These are phyloP conservation scores for Ramularia endophylla DNA, from an alignment of 2,329 filamentous ascomycete species.

Conservation along the genomic window DNA sequence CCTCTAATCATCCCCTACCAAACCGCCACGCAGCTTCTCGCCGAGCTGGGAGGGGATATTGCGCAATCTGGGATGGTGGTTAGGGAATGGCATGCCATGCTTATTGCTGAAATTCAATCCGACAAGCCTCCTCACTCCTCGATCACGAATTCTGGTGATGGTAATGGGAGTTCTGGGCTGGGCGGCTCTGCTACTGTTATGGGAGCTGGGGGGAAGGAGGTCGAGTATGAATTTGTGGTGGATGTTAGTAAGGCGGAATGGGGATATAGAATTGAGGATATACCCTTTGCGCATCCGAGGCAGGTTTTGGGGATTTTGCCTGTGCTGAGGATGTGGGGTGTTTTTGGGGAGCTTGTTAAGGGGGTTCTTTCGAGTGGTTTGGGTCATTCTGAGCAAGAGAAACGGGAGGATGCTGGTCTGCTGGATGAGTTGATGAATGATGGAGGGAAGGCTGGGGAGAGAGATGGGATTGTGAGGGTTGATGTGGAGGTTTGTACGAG, in stretches of 20 bases:
- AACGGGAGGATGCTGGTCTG: background rate
- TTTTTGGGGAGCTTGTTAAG: constrained; percentile 59
- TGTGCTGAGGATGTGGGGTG: constrained; percentile 67
- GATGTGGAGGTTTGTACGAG: constrained; percentile 29
- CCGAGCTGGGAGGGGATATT: constrained; percentile 42
- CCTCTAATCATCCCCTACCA: constrained; percentile 63
- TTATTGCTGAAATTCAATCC: constrained; percentile 11
- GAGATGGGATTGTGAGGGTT: constrained; percentile 18
- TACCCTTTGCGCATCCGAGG: constrained; percentile 72
- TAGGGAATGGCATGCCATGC: constrained; percentile 14
- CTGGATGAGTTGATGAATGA: background rate
- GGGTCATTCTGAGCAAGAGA: background rate
- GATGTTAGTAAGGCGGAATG: constrained; percentile 69
- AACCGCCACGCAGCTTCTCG: constrained; percentile 58
- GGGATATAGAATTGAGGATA: constrained; percentile 57
- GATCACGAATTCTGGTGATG: too few relatives aligned
- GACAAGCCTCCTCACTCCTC: too few relatives aligned
- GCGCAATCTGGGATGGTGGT: background rate
- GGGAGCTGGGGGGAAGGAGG: constrained; percentile 15
- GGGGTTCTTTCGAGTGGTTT: constrained; percentile 9
- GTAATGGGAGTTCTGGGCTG: background rate
- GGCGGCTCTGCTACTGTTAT: constrained; percentile 6
- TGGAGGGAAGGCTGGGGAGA: background rate
- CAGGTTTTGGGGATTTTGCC: constrained; percentile 72
- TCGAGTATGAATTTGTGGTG: constrained; percentile 52